These are phyloP conservation scores for Xylariaceae sp. DNA, from an alignment of 2,329 filamentous ascomycete genomes.

Conservation along the genomic window DNA sequence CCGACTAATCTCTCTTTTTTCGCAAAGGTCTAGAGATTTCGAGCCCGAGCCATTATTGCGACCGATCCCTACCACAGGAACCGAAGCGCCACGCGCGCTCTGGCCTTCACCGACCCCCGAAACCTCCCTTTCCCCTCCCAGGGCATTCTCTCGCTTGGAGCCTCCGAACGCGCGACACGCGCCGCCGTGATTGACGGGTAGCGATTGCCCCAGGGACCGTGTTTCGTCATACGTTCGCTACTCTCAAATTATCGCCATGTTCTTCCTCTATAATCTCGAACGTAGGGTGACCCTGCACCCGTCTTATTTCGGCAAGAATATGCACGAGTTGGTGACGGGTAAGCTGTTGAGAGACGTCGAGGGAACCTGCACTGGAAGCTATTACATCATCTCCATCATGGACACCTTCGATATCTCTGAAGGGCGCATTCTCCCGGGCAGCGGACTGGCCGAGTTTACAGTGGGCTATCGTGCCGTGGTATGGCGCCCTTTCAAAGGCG, in stretches of 20 bases:
- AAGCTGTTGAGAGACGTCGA: conserved; percentile 91
- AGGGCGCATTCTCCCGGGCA: conserved; percentile 85
- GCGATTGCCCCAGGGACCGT: no score
- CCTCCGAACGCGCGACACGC: background rate
- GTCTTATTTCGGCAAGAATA: conserved; percentile 92
- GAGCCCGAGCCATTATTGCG: conserved; percentile 4
- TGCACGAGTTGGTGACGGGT: conserved; percentile 83
- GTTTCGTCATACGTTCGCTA: no score
- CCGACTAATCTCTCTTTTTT: background rate
- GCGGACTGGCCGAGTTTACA: conserved; percentile 87
- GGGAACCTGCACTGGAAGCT: conserved; percentile 89
- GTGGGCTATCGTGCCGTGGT: conserved; percentile 94
- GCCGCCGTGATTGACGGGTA: background rate
- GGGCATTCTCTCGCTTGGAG: background rate
- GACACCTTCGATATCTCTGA: conserved; percentile 93
- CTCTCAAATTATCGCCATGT: conserved; percentile 74
- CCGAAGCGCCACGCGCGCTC: conserved; percentile 9
- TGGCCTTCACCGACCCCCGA: conserved; percentile 6
- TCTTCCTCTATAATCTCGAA: conserved; percentile 96
- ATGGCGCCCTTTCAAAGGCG: conserved; percentile 95
- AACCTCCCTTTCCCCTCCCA: background rate
- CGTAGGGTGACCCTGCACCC: conserved; percentile 92
- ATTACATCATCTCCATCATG: conserved; percentile 98
- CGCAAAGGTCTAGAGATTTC: conserved; percentile 1
- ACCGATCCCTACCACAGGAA: conserved; percentile 9